These are phyloP conservation scores for Escovopsis sp. DNA, from an alignment of 2,329 filamentous ascomycete genomes.

Conservation along the genomic window DNA sequence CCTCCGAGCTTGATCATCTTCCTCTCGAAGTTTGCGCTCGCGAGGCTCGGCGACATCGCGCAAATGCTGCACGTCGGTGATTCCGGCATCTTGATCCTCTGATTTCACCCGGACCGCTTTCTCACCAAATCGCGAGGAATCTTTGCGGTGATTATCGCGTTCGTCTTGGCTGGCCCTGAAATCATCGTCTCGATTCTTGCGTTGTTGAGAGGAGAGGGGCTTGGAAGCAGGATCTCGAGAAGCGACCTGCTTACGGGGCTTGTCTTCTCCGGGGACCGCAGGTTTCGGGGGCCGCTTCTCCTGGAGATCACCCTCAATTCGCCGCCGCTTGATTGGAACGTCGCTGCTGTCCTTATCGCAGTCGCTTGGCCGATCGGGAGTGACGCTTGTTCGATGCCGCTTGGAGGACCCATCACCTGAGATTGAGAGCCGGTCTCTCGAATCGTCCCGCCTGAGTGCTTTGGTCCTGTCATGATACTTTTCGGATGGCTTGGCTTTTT, in stretches of 20 bases:
- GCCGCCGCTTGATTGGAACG: slow-evolving; percentile 39
- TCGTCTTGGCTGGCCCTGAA: slow-evolving; percentile 22
- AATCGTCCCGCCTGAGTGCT: slow-evolving; percentile 46
- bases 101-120: slow-evolving; percentile 42
- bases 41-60: slow-evolving; percentile 14
- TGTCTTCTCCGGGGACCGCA: slow-evolving; percentile 30
- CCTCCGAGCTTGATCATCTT: slow-evolving; percentile 18
- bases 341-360: slow-evolving; percentile 39
- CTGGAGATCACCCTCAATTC: slow-evolving; percentile 37
- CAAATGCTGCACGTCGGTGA: slow-evolving; percentile 31
- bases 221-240: slow-evolving; percentile 26
- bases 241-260: slow-evolving; percentile 26
- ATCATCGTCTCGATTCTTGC: slow-evolving; percentile 29
- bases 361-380: slow-evolving; percentile 37
- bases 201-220: slow-evolving; percentile 16
- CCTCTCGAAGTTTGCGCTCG: slow-evolving; percentile 22
- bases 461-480: slow-evolving; percentile 47
- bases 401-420: slow-evolving; percentile 40
- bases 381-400: slow-evolving; percentile 43
- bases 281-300: slow-evolving; percentile 31
- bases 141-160: slow-evolving; percentile 24
- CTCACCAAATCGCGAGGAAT: slow-evolving; percentile 29
- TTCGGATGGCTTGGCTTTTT: slow-evolving; percentile 35
- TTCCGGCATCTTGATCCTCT: slow-evolving; percentile 41
- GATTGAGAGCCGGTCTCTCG: slow-evolving; percentile 37